A percentile compares a stretch with the other conserved stretches of the same genome.
phyloP scores from a whole-genome alignment of 163 green algal genomes.

The Smithsoniella earleae region DNA sequence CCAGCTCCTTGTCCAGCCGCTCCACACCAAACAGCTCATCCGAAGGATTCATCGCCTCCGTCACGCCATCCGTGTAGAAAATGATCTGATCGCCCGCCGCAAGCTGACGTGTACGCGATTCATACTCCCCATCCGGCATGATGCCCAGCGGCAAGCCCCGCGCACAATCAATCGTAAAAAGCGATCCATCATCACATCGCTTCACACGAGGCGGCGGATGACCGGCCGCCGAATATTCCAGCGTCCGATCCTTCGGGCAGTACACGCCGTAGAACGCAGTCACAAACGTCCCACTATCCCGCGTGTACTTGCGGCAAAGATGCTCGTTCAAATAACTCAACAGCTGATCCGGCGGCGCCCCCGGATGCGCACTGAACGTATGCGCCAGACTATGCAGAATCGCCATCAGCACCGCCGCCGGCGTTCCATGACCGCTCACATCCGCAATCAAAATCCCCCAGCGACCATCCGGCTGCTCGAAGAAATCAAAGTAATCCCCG shows the following conservation, averaged over 20 bases:
- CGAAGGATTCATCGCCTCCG: background rate
- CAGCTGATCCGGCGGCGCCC: no score
- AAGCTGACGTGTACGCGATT: background rate
- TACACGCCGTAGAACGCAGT: no score
- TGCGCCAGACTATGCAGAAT: background rate
- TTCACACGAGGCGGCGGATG: no score
- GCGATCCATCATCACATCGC: no score
- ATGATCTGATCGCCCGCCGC: slow-evolving; percentile 13
- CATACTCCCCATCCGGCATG: background rate
- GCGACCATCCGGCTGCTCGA: slow-evolving; percentile 3
- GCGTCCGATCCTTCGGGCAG: no score
- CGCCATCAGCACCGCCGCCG: slow-evolving; percentile 27
- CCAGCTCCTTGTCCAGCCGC: slow-evolving; percentile 1
- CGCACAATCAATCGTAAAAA: no score
- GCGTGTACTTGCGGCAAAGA: no score
- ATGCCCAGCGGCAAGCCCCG: slow-evolving; percentile 1
- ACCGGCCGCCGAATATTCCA: no score
- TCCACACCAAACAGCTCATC: background rate
- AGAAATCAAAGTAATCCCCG: slow-evolving; percentile 21
- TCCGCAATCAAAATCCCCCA: background rate
- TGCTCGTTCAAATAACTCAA: no score
- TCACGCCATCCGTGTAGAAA: background rate
- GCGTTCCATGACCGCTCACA: background rate
- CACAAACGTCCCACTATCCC: no score
- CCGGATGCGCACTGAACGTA: no score